Conservation (phyloP, 768 basidiomycete species). For the Boletus sp. region DNA sequence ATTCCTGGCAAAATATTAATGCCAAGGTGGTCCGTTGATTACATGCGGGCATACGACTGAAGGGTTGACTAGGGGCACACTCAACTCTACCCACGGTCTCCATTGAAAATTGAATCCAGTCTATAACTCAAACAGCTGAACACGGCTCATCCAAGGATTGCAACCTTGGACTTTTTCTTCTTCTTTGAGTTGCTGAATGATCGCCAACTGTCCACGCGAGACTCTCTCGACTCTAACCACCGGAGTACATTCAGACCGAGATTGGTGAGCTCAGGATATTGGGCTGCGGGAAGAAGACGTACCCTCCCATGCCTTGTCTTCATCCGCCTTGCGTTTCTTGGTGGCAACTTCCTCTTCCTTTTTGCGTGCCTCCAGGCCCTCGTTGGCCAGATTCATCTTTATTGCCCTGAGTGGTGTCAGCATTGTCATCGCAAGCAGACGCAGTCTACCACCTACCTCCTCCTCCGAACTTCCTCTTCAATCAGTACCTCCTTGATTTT, state of each 20-base stretch:
- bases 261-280: neutral
- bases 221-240: slow-evolving; percentile 62
- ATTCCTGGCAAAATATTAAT: neutral
- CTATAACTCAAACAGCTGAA: neutral
- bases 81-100: slow-evolving; percentile 1
- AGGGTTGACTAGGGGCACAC: slow-evolving; percentile 11
- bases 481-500: slow-evolving; percentile 84
- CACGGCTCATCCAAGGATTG: slow-evolving; percentile 58
- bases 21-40: slow-evolving; percentile 7
- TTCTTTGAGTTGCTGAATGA: slow-evolving; percentile 67
- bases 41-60: slow-evolving; percentile 3
- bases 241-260: neutral
- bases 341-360: slow-evolving; percentile 80
- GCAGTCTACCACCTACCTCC: slow-evolving; percentile 55
- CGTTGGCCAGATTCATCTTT: slow-evolving; percentile 89
- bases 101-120: neutral
- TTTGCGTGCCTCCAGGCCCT: slow-evolving; percentile 88
- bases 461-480: slow-evolving; percentile 81
- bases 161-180: slow-evolving; percentile 76
- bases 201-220: slow-evolving; percentile 84
- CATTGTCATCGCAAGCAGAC: neutral
- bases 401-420: slow-evolving; percentile 55
- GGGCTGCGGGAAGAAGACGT: slow-evolving; percentile 6
- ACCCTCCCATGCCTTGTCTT: slow-evolving; percentile 92
- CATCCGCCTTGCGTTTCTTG: slow-evolving; percentile 84